A percentile compares a stretch with the other conserved stretches of the same genome.
Evolutionary conservation across 441 rosid genomes (phyloP).

Genomic region (Bruguiera hainesii): DNA sequence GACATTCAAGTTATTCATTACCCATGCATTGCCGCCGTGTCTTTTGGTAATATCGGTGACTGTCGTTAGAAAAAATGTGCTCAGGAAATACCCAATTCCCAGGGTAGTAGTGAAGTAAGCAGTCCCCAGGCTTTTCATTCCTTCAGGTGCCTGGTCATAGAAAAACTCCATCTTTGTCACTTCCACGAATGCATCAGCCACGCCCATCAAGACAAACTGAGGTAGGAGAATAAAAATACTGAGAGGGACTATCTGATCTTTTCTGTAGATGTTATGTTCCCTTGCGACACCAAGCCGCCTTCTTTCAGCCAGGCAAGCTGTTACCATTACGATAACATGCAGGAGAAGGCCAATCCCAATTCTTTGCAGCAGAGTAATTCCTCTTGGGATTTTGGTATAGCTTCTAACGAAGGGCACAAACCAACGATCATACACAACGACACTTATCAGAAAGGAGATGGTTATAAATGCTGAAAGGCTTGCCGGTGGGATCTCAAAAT

Average conservation of each 20-base stretch:
- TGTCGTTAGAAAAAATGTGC: slow-evolving; percentile 60
- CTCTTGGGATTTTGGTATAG: slow-evolving; percentile 68
- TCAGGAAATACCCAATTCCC: slow-evolving; percentile 68
- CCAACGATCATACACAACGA: slow-evolving; percentile 54
- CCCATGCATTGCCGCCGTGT: slow-evolving; percentile 61
- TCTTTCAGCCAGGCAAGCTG: slow-evolving; percentile 53
- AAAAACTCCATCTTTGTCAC: slow-evolving; percentile 80
- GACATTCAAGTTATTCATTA: slow-evolving; percentile 64
- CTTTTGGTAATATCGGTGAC: slow-evolving; percentile 51
- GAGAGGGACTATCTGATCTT: slow-evolving; percentile 44
- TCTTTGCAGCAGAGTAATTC: slow-evolving; percentile 72
- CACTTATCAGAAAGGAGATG: slow-evolving; percentile 51
- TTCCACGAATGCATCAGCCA: slow-evolving; percentile 69
- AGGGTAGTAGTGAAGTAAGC: slow-evolving; percentile 48
- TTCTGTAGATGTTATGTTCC: slow-evolving; percentile 41
- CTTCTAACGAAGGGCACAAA: slow-evolving; percentile 33
- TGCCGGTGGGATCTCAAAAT: slow-evolving; percentile 69
- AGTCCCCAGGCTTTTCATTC: slow-evolving; percentile 89
- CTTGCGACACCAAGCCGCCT: slow-evolving; percentile 55
- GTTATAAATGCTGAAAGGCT: slow-evolving; percentile 60
- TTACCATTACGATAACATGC: slow-evolving; percentile 51
- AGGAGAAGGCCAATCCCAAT: slow-evolving; percentile 67
- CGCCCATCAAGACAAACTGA: slow-evolving; percentile 73
- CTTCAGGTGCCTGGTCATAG: slow-evolving; percentile 89
- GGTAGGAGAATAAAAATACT: slow-evolving; percentile 68